Base-by-base conservation (phyloP, 2,329 filamentous ascomycete species). In the Fusarium hostae region DNA sequence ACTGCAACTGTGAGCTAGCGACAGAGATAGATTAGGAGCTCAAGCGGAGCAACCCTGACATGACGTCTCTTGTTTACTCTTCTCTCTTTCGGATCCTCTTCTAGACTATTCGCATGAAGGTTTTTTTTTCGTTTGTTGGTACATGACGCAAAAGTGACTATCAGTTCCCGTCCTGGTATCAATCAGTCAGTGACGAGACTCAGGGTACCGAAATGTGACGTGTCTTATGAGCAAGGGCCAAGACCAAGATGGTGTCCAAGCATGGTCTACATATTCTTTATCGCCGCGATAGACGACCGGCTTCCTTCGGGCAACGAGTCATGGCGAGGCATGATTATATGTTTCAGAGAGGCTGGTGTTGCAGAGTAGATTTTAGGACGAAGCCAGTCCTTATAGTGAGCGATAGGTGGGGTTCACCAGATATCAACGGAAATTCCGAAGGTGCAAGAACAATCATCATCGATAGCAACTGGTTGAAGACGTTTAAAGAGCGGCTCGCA, bases 51-150 rank as follows among this genome's bases (percentile, higher is more conserved):
- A 66, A 65, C 54, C 32, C 60, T 45, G 50, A 52, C 48, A 72
- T 72, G 66, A 63, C 66, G 65, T 63, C 56, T 55, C 50, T 72
- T 71, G 68, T 72, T 70, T 52, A 65, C 69, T 72, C 69, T 71
- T 71, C 39, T 70, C 68, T 72, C 69, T 43, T 68, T 52, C 26
- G 35, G 40, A 50, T 11, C n/a, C n/a, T 40, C 44, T 41, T 47
- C 43, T 56, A 32, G 39, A 59, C 37, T 43, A 24, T 62, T 47
- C 26, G 26, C 13, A 41, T n/a, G 56, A 68, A 56, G 63, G 64
- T 47, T 68, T 48, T 18, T 28, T 41, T 68, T 50, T 44, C 37
- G 35, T 55, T 40, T 44, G n/a, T 24, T 39, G 48, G 39, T 51
- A 48, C 55, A 65, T 71, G 65, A 66, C 63, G 63, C 65, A 63